Evolutionary conservation across 169 alveolate genomes (phyloP).

Genomic region (Babesia sp.): DNA sequence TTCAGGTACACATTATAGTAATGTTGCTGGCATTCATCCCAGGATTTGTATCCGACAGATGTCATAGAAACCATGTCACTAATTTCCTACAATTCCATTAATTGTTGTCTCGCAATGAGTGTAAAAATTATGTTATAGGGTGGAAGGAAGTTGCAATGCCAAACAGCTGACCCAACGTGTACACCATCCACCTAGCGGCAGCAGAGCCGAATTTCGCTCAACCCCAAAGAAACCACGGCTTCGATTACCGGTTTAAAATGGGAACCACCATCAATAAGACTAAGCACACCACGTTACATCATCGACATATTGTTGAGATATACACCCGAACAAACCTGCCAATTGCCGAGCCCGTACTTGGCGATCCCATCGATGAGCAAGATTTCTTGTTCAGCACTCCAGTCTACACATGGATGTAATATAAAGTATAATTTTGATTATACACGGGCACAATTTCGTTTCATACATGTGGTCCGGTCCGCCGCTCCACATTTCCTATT

Average conservation of each 20-base stretch:
- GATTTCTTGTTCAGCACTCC: conserved; percentile 91
- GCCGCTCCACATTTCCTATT: no score
- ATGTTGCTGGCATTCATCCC: conserved; percentile 81
- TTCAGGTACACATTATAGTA: conserved; percentile 76
- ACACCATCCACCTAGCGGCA: no score
- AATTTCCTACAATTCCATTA: conserved; percentile 40
- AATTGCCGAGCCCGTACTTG: conserved; percentile 89
- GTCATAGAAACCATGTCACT: conserved; percentile 74
- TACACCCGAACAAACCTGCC: conserved; percentile 68
- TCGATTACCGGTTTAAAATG: not conserved
- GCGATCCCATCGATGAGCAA: conserved; percentile 87
- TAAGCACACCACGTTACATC: not conserved
- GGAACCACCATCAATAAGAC: not conserved
- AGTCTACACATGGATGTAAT: conserved; percentile 49
- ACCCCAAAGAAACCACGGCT: no score
- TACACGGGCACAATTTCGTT: no score
- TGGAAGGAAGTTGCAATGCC: no score
- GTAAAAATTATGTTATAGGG: no score
- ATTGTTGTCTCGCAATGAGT: no score
- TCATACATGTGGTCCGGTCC: no score
- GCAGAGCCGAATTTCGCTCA: no score
- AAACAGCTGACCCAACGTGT: no score
- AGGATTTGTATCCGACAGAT: conserved; percentile 71
- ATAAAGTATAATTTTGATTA: no score
- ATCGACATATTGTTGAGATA: not conserved